These are phyloP conservation scores for Mycena amicta DNA, from an alignment of 768 basidiomycete species.

Conservation along the genomic window DNA sequence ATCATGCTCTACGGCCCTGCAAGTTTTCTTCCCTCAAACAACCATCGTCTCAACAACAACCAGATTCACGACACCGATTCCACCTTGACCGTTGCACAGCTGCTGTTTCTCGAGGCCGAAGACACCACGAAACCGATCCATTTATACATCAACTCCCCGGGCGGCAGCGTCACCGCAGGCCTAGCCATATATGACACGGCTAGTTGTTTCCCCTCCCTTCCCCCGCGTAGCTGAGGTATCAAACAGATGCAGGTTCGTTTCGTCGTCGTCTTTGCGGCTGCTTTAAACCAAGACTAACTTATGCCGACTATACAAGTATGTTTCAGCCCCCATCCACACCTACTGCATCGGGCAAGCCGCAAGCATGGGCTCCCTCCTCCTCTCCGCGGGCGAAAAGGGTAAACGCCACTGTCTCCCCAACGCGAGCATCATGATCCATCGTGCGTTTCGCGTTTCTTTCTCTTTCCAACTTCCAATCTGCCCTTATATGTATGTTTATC, in stretches of 20 bases:
- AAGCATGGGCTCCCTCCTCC: slow-evolving; percentile 92
- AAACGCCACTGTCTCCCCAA: slow-evolving; percentile 92
- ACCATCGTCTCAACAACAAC: too few relatives aligned
- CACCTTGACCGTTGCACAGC: slow-evolving; percentile 85
- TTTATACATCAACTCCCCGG: slow-evolving; percentile 95
- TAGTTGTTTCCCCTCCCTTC: slow-evolving; percentile 27
- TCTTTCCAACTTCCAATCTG: too few relatives aligned
- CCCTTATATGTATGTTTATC: too few relatives aligned
- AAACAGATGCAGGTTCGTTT: slow-evolving; percentile 60
- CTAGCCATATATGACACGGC: slow-evolving; percentile 98
- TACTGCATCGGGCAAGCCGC: slow-evolving; percentile 96
- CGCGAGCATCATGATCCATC: slow-evolving; percentile 98
- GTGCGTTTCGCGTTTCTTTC: too few relatives aligned
- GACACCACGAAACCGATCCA: slow-evolving; percentile 94
- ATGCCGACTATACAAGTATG: slow-evolving; percentile 62
- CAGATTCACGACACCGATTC: slow-evolving; percentile 92
- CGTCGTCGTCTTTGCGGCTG: too few relatives aligned
- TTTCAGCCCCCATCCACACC: slow-evolving; percentile 93
- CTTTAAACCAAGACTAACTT: slow-evolving; percentile 17
- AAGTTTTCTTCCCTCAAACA: slow-evolving; percentile 35
- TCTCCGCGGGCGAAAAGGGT: slow-evolving; percentile 89
- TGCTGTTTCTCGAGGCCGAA: slow-evolving; percentile 95
- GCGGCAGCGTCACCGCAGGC: slow-evolving; percentile 94
- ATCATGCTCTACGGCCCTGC: slow-evolving; percentile 96
- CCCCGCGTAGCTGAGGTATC: slow-evolving; percentile 15